Base-by-base conservation (phyloP, 2,329 filamentous ascomycete genomes). In the Periconia sp. region DNA sequence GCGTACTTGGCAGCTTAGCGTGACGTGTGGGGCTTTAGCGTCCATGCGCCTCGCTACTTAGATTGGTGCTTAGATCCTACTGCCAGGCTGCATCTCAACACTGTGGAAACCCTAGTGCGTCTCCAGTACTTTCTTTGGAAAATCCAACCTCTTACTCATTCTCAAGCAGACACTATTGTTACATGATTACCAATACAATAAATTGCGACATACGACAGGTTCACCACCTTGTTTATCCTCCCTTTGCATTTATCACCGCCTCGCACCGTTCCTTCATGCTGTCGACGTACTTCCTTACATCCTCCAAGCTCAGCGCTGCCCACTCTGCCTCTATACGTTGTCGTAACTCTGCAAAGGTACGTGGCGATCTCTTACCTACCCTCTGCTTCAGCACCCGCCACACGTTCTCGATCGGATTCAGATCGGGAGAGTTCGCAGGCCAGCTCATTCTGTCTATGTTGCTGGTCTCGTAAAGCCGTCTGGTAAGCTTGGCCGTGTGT, bases 341-440 rank as follows among this genome's bases (percentile, higher is more conserved):
- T 44, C 47, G 30, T 49, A 56, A 19, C 42, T 57, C 52, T 46
- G 33, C 49, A 33, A 52, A 44, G 18, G 55, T 52, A 20, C 43
- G 50, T 27, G 50, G 50, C 43, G 15, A 50, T 37, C 49, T 56
- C 43, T 54, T 58, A 35, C 43, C 42, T 17, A 58, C 53, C 31
- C 58, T 52, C 31, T 56, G 47, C 48, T 60, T 58, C 33, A 58
- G 45, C 57, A n/a, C n/a, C n/a, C n/a, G n/a, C n/a, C n/a, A n/a
- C n/a, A n/a, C n/a, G n/a, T n/a, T n/a, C n/a, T n/a, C 57, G 14
- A 58, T 56, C 14, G 49, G 50, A 14, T 58, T 58, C n/a, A 58
- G 41, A 30, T 58, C 47, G 19, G 49, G 55, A 31, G 52, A 55
- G 35, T 56, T 58, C n/a, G 52, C 53, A 41, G 55, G 55, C 55